phyloP scores from a whole-genome alignment of 148 eudicot species.

The Euryodendron excelsum region DNA sequence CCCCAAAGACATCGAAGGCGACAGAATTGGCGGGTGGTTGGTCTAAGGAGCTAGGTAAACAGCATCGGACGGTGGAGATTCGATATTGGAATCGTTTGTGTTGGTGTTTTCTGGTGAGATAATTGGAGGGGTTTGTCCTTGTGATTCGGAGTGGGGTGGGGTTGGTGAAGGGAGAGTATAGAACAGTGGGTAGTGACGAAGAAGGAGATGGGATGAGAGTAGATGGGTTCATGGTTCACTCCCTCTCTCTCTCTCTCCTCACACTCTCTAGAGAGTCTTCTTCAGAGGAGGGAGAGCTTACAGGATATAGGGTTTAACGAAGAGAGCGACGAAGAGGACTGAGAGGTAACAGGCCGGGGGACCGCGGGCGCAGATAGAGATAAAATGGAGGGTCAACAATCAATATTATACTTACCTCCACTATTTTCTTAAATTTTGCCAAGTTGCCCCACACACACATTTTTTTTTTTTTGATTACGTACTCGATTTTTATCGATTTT shows the following conservation, averaged over 20 bases:
- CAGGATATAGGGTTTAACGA: slow-evolving; percentile 21
- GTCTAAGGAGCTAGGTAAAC: slow-evolving; percentile 14
- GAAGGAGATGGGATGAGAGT: slow-evolving; percentile 25
- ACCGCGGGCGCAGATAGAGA: no score
- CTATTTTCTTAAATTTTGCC: no score
- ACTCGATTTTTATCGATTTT: no score
- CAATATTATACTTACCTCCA: no score
- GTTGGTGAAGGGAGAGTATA: slow-evolving; percentile 27
- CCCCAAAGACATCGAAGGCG: slow-evolving; percentile 46
- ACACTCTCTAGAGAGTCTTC: background rate
- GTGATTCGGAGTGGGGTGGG: slow-evolving; percentile 20
- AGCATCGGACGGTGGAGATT: slow-evolving; percentile 37
- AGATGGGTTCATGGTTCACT: slow-evolving; percentile 26
- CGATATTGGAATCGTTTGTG: slow-evolving; percentile 19
- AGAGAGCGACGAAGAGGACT: background rate
- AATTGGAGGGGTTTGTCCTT: background rate
- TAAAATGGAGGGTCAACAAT: no score
- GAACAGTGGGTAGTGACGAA: slow-evolving; percentile 30
- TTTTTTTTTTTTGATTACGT: no score
- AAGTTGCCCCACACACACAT: no score
- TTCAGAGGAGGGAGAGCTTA: slow-evolving; percentile 7
- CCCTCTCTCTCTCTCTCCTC: slow-evolving; percentile 21
- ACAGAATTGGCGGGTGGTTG: slow-evolving; percentile 8
- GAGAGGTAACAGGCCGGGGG: background rate
- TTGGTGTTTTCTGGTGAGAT: slow-evolving; percentile 11